Evolutionary conservation across 140 eudicot species (phyloP).

Genomic region (Senecio squalidus): DNA sequence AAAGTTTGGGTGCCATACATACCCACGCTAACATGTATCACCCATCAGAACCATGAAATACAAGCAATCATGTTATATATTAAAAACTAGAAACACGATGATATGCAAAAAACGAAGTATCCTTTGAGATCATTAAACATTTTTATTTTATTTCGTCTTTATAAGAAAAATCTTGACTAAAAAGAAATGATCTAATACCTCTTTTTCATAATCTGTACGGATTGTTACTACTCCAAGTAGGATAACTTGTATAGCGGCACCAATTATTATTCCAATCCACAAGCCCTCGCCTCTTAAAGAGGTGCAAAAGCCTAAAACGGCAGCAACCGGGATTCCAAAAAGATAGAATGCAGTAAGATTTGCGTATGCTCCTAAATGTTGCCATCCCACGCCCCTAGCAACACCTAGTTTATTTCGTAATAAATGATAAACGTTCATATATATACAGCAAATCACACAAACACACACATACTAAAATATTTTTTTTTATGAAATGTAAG

Average conservation of each 20-base stretch:
- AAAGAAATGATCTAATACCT: neutral
- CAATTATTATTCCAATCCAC: neutral
- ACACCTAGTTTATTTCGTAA: neutral
- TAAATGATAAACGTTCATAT: neutral
- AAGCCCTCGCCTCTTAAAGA: neutral
- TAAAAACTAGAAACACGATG: too few relatives aligned
- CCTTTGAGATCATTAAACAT: neutral
- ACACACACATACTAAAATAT: too few relatives aligned
- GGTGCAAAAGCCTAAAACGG: neutral
- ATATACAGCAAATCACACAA: too few relatives aligned
- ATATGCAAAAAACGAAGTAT: too few relatives aligned
- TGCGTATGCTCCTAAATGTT: neutral
- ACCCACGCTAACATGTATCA: too few relatives aligned
- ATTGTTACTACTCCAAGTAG: neutral
- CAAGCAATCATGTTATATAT: too few relatives aligned
- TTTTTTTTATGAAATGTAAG: too few relatives aligned
- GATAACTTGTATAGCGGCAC: neutral
- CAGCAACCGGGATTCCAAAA: neutral
- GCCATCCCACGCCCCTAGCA: neutral
- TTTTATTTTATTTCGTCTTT: neutral
- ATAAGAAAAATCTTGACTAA: neutral
- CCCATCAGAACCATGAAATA: too few relatives aligned
- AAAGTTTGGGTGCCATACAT: too few relatives aligned
- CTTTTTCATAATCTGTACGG: neutral
- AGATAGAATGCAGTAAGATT: neutral